phyloP scores from a whole-genome alignment of 345 rosid genomes.

The Schrenkiella parvula region DNA sequence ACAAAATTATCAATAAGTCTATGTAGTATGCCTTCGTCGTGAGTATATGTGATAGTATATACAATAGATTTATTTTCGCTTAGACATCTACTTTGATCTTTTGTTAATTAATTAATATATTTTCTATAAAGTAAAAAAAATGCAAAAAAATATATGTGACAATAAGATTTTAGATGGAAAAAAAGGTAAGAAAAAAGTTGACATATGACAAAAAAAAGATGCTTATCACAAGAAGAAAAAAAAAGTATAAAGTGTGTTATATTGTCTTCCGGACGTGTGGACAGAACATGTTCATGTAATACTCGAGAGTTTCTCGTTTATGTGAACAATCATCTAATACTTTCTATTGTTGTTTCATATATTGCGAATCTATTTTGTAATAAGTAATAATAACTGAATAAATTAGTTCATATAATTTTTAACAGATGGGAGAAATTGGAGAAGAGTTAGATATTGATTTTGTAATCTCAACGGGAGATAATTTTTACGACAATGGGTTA shows the following conservation, averaged over 20 bases:
- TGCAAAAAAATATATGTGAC: not conserved
- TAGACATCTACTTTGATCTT: not conserved
- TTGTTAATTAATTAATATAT: not conserved
- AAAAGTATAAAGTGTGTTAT: not conserved
- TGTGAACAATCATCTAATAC: not conserved
- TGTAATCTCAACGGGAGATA: slow-evolving; percentile 47
- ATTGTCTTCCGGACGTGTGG: not conserved
- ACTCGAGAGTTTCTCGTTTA: not conserved
- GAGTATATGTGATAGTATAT: not conserved
- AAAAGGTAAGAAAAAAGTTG: not conserved
- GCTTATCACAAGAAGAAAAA: not conserved
- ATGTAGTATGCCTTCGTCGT: not conserved
- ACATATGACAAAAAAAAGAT: not conserved
- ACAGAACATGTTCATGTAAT: not conserved
- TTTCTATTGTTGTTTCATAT: not conserved
- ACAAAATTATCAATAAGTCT: not conserved
- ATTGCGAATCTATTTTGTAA: not conserved
- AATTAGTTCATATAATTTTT: not conserved
- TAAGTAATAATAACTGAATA: not conserved
- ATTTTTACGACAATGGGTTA: slow-evolving; percentile 47
- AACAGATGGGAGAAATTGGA: slow-evolving; percentile 45
- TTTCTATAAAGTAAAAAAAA: not conserved
- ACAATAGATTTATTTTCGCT: not conserved
- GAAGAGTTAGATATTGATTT: slow-evolving; percentile 40
- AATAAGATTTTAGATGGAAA: not conserved